These are phyloP conservation scores for Jatropha multifida DNA, from an alignment of 441 rosid genomes.

Conservation along the genomic window DNA sequence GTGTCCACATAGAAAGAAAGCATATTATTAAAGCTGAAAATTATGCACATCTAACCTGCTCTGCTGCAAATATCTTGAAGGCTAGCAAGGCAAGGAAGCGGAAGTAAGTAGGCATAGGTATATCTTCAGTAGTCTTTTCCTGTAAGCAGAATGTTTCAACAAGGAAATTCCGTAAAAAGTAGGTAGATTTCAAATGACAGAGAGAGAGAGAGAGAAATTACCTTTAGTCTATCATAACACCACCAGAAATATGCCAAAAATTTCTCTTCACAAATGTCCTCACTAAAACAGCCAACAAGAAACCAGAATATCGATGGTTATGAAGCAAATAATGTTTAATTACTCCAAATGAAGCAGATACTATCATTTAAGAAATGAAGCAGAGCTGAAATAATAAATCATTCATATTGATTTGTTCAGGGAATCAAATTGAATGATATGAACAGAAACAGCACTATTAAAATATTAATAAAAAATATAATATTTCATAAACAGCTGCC, in stretches of 20 bases:
- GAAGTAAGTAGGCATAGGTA: slow-evolving; percentile 92
- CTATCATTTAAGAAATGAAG: not conserved
- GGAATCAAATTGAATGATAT: not conserved
- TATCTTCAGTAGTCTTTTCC: slow-evolving; percentile 71
- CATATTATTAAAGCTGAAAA: slow-evolving; percentile 8
- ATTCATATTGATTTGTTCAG: not conserved
- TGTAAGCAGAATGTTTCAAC: slow-evolving; percentile 35
- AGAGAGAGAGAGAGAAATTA: slow-evolving; percentile 15
- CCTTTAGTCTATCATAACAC: slow-evolving; percentile 93
- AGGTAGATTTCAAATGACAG: not conserved
- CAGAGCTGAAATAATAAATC: not conserved
- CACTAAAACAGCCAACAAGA: slow-evolving; percentile 48
- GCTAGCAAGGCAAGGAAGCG: slow-evolving; percentile 93
- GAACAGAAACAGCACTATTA: not conserved
- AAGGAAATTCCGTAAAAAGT: not conserved
- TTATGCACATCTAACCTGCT: slow-evolving; percentile 57
- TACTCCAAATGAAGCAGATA: slow-evolving; percentile 11
- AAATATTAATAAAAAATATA: not conserved
- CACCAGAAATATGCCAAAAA: slow-evolving; percentile 97
- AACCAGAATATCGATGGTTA: slow-evolving; percentile 11
- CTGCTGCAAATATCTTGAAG: slow-evolving; percentile 89
- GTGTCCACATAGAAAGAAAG: slow-evolving; percentile 13
- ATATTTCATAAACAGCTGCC: not conserved
- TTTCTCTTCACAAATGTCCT: slow-evolving; percentile 81
- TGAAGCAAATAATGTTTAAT: not conserved